These are phyloP conservation scores for Zelopaecilomyces penicillatus DNA, from an alignment of 2,329 filamentous ascomycete species.

Conservation along the genomic window DNA sequence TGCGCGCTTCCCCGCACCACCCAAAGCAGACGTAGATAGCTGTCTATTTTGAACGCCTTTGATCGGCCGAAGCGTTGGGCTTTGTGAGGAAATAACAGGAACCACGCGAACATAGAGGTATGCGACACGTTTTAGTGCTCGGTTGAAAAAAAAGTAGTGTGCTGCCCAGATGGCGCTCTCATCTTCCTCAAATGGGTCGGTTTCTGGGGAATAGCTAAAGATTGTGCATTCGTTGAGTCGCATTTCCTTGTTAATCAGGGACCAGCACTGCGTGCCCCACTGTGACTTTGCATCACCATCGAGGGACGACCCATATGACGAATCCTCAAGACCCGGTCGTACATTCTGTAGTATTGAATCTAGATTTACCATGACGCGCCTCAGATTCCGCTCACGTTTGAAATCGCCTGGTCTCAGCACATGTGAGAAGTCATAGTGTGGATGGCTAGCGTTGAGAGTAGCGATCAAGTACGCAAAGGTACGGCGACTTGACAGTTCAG, in stretches of 20 bases:
- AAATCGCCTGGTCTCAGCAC: conserved; percentile 86
- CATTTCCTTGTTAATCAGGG: conserved; percentile 91
- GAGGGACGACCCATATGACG: conserved; percentile 32
- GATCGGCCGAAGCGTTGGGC: conserved; percentile 37
- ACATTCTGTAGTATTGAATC: conserved; percentile 84
- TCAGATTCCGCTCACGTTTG: conserved; percentile 70
- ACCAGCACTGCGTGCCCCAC: conserved; percentile 91
- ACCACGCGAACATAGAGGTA: conserved; percentile 92
- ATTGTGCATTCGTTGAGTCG: conserved; percentile 77
- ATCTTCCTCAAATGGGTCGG: conserved; percentile 85
- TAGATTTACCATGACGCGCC: conserved; percentile 75
- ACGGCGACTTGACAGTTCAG: conserved; percentile 77
- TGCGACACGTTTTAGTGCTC: conserved; percentile 79
- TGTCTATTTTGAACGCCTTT: conserved; percentile 20
- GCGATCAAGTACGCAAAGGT: conserved; percentile 96
- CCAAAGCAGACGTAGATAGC: conserved; percentile 23
- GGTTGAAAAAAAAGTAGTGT: conserved; percentile 98
- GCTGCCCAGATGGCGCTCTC: conserved; percentile 91
- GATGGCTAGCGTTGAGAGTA: conserved; percentile 87
- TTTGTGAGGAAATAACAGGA: conserved; percentile 60
- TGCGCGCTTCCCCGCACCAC: conserved; percentile 57
- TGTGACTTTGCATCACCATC: conserved; percentile 46
- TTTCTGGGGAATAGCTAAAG: conserved; percentile 82
- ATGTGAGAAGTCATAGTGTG: conserved; percentile 91
- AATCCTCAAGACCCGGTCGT: conserved; percentile 52